Percentiles rank a stretch among this genome's conserved stretches.
Evolutionary conservation across 441 rosid species (phyloP).

Genomic region (Hura crepitans): DNA sequence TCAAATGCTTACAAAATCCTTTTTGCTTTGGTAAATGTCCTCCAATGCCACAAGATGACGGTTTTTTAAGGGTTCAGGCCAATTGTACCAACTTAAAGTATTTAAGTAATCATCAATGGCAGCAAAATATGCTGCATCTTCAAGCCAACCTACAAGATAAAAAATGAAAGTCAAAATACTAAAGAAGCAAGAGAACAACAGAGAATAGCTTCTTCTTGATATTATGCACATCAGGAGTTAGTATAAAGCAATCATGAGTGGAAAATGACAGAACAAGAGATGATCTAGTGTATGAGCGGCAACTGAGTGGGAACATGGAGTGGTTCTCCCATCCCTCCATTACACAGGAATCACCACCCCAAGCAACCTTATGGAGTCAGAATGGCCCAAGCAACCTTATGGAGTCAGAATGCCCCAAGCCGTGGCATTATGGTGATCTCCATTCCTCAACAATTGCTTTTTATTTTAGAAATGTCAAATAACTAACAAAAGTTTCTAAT

Average conservation of each 20-base stretch:
- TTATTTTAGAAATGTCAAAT: background rate
- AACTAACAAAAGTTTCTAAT: background rate
- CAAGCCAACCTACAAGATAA: conserved; percentile 78
- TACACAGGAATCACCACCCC: background rate
- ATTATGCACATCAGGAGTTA: background rate
- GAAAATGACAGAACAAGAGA: background rate
- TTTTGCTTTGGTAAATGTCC: conserved; percentile 64
- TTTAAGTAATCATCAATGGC: conserved; percentile 64
- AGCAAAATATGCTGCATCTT: conserved; percentile 95
- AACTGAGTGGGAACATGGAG: background rate
- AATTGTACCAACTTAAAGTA: conserved; percentile 70
- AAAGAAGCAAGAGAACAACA: conserved; percentile 2
- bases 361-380: background rate
- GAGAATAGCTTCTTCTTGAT: background rate
- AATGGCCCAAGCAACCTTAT: background rate
- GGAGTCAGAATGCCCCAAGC: background rate
- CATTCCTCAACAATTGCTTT: background rate
- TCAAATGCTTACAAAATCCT: conserved; percentile 71
- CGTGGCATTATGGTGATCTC: background rate
- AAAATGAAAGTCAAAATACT: background rate
- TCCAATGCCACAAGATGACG: conserved; percentile 90
- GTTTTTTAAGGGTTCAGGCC: conserved; percentile 80
- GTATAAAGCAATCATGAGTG: background rate
- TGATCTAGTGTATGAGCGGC: background rate
- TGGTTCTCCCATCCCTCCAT: background rate